Evolutionary conservation across 2,329 filamentous ascomycete genomes (phyloP).

Genomic region (Hirsutella rhossiliensis): DNA sequence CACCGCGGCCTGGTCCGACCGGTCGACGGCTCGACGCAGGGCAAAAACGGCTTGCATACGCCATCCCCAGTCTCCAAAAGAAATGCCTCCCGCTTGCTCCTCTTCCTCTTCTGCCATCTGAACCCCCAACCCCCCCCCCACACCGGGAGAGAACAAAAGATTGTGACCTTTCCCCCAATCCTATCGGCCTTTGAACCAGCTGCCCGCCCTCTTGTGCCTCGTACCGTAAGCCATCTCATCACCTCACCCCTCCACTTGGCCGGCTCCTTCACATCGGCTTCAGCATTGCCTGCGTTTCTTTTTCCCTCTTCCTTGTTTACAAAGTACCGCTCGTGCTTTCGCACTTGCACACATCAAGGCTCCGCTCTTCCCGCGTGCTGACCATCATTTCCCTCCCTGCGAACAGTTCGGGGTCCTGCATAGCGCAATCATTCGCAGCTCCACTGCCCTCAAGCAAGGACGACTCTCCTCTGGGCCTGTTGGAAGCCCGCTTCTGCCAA

Average conservation of each 20-base stretch:
- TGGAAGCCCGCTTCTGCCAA: background rate
- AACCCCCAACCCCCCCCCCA: slow-evolving; percentile 1
- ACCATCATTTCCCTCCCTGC: slow-evolving; percentile 12
- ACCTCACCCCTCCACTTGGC: slow-evolving; percentile 5
- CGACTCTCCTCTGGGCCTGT: slow-evolving; percentile 1
- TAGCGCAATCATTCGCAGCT: slow-evolving; percentile 1
- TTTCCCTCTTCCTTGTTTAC: background rate
- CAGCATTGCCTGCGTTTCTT: background rate
- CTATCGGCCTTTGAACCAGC: slow-evolving; percentile 12
- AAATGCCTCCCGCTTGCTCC: slow-evolving; percentile 18
- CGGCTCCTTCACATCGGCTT: background rate
- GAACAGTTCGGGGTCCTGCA: slow-evolving; percentile 10
- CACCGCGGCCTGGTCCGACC: slow-evolving; percentile 4
- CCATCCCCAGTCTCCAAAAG: slow-evolving; percentile 18
- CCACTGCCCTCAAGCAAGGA: slow-evolving; percentile 3
- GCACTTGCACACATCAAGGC: background rate
- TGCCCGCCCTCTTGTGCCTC: slow-evolving; percentile 6
- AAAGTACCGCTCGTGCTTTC: background rate
- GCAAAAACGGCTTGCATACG: slow-evolving; percentile 19
- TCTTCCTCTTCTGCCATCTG: slow-evolving; percentile 11
- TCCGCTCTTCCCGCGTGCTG: slow-evolving; percentile 4
- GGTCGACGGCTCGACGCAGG: slow-evolving; percentile 13
- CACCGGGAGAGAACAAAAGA: slow-evolving; percentile 14
- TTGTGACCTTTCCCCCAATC: slow-evolving; percentile 15
- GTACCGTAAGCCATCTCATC: background rate